A percentile compares a stretch with the other conserved stretches of the same genome.
Evolutionary conservation across 805 yeast genomes (phyloP).

Genomic region (Wickerhamomyces subpelliculosus): DNA sequence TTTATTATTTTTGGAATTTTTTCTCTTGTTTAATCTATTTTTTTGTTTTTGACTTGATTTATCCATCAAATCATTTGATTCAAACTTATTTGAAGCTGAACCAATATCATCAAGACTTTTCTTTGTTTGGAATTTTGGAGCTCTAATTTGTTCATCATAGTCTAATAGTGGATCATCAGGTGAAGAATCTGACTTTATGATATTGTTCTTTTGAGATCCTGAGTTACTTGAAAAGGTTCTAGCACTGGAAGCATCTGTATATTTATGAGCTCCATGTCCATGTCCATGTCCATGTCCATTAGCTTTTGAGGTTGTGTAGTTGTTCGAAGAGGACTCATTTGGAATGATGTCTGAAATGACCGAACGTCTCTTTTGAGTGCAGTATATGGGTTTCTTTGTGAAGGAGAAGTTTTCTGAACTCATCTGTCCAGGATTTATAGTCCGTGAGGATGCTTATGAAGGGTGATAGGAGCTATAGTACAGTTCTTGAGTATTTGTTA

Average conservation of each 20-base stretch:
- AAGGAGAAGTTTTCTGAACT: conserved; percentile 17
- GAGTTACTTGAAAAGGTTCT: conserved; percentile 6
- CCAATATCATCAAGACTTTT: conserved; percentile 7
- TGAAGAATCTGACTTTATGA: conserved; percentile 5
- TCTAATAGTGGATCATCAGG: conserved; percentile 20
- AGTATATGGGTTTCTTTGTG: conserved; percentile 20
- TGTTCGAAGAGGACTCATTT: neutral
- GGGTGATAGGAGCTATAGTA: too few relatives aligned
- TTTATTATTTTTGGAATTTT: too few relatives aligned
- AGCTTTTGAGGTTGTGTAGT: neutral
- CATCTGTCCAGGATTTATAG: too few relatives aligned
- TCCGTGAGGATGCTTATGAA: too few relatives aligned
- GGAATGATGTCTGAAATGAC: conserved; percentile 20
- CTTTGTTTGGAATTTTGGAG: conserved; percentile 17
- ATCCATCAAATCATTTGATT: neutral
- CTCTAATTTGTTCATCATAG: conserved; percentile 23
- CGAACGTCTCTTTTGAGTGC: conserved; percentile 9
- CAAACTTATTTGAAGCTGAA: conserved; percentile 1
- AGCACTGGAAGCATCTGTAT: neutral
- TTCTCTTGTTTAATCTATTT: neutral
- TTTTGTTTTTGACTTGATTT: neutral
- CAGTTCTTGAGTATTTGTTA: too few relatives aligned
- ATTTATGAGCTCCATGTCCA: too few relatives aligned
- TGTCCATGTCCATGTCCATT: too few relatives aligned
- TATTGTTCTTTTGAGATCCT: neutral